Evolutionary conservation across 495 filamentous ascomycete genomes (phyloP).

Genomic region (Extremus antarcticus): DNA sequence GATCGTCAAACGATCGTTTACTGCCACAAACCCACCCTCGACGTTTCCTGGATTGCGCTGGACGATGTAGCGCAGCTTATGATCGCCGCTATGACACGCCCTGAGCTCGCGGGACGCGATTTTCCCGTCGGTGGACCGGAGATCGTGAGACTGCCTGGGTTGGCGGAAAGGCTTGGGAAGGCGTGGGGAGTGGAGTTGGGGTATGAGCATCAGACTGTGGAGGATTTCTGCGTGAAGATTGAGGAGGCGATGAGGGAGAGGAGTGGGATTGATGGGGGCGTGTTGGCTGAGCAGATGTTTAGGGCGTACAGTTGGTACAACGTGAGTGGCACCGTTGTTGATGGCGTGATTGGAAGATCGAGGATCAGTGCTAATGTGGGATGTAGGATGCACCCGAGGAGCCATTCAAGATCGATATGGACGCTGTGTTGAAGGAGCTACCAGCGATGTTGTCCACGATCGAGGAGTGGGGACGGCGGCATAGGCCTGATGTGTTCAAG

Average conservation of each 20-base stretch:
- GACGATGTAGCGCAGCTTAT: neutral
- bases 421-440: neutral
- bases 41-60: neutral
- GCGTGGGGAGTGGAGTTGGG: neutral
- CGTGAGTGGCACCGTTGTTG: too few species aligned
- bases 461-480: neutral
- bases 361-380: too few species aligned
- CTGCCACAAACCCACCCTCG: neutral
- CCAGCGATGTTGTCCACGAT: neutral
- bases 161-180: neutral
- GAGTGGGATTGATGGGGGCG: neutral
- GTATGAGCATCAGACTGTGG: neutral
- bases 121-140: neutral
- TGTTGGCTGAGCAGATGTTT: neutral
- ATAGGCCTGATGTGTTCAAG: neutral
- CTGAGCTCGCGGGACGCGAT: neutral
- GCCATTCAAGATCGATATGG: neutral
- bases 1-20: neutral
- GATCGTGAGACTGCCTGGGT: neutral
- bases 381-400: conserved; percentile 1
- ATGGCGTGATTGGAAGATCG: too few species aligned
- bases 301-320: neutral
- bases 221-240: neutral
- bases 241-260: neutral
- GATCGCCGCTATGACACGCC: neutral